phyloP scores from a whole-genome alignment of 2,329 filamentous ascomycete genomes.

The Calonectria pauciramosa region DNA sequence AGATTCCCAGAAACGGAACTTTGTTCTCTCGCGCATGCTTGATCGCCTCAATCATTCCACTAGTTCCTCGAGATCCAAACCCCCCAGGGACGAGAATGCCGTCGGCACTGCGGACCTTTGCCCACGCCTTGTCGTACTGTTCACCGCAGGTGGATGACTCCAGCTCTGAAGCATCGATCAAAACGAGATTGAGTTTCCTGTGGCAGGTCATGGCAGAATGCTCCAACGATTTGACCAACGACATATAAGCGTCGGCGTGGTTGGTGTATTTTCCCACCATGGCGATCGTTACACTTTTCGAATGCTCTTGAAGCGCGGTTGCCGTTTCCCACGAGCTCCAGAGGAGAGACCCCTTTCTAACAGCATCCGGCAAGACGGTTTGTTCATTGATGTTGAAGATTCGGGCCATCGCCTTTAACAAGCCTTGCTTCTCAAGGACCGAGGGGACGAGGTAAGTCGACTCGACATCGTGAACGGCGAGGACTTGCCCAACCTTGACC shows the following conservation, averaged over 20 bases:
- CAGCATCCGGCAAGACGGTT: constrained; percentile 63
- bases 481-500: constrained; percentile 85
- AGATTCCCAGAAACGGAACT: constrained; percentile 89
- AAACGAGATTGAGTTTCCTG: constrained; percentile 63
- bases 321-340: constrained; percentile 85
- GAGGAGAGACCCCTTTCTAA: constrained; percentile 74
- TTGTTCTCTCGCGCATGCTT: constrained; percentile 88
- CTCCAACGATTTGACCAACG: constrained; percentile 86
- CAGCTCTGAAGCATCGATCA: neutral
- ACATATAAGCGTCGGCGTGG: constrained; percentile 88
- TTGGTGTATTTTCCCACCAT: constrained; percentile 94
- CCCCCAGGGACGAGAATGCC: constrained; percentile 73
- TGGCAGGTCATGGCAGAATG: constrained; percentile 90
- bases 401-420: constrained; percentile 73
- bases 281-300: constrained; percentile 81
- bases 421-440: constrained; percentile 87
- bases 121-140: constrained; percentile 89
- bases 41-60: constrained; percentile 92
- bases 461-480: constrained; percentile 90
- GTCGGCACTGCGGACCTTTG: constrained; percentile 77
- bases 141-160: constrained; percentile 39
- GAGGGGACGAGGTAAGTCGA: constrained; percentile 96
- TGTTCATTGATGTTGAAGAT: constrained; percentile 61
- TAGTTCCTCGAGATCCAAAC: constrained; percentile 85
- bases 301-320: constrained; percentile 75